phyloP scores from a whole-genome alignment of 225 moss, liverwort and hornwort species.

The Ulota crispa region DNA sequence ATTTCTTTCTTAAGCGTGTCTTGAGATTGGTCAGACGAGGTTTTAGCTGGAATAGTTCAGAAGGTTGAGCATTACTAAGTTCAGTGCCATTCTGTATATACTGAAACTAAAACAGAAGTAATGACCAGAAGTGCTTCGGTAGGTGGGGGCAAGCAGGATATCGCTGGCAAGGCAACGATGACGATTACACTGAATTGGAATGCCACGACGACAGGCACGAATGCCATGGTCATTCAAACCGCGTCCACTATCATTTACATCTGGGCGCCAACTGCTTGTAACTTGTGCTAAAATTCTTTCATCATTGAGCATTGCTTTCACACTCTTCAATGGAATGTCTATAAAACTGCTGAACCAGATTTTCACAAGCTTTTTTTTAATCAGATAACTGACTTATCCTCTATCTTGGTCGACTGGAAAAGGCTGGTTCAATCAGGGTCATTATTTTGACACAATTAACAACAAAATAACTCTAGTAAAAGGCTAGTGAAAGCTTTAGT shows the following conservation, averaged over 20 bases:
- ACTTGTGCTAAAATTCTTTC: conserved; percentile 9
- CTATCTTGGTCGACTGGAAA: not conserved
- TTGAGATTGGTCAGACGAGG: not conserved
- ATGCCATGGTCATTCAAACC: not conserved
- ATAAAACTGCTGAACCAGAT: not conserved
- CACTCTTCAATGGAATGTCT: not conserved
- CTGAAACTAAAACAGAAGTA: conserved; percentile 31
- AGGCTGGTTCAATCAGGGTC: not conserved
- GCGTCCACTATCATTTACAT: conserved; percentile 34
- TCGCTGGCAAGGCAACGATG: conserved; percentile 52
- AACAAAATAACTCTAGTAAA: not conserved
- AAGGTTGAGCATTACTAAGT: not conserved
- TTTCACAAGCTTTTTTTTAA: not conserved
- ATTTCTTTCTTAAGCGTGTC: not conserved
- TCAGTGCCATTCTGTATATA: not conserved
- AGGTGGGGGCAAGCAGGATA: conserved; percentile 59
- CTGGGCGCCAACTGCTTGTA: conserved; percentile 62
- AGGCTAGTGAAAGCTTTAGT: not conserved
- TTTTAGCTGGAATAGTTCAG: not conserved
- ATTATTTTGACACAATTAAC: not conserved
- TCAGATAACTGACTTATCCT: not conserved
- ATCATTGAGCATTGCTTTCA: not conserved
- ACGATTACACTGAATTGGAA: conserved; percentile 56
- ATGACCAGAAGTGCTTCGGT: conserved; percentile 49
- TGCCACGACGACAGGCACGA: conserved; percentile 5